Evolutionary conservation across 2,329 filamentous ascomycete genomes (phyloP).

Genomic region (Fusarium foetens): DNA sequence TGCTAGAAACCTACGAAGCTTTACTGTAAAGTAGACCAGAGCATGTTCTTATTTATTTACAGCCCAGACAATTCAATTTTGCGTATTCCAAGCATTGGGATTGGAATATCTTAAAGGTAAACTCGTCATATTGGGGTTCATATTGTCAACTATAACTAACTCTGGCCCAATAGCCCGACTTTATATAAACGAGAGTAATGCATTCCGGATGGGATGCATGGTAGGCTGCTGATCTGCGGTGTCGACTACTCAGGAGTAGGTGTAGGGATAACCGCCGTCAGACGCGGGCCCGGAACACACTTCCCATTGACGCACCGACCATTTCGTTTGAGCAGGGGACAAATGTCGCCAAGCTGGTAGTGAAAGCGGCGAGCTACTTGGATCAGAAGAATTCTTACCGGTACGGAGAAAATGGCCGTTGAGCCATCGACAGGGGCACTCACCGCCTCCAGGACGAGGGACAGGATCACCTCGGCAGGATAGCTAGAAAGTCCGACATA

Average conservation of each 20-base stretch:
- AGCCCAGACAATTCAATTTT: too few species aligned
- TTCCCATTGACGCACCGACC: background rate
- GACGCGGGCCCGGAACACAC: background rate
- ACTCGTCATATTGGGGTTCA: background rate
- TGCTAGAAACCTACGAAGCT: background rate
- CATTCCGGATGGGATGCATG: fast-evolving
- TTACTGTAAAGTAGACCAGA: background rate
- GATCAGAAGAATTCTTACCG: background rate
- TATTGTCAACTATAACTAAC: background rate
- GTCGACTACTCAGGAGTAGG: background rate
- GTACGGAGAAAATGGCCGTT: background rate
- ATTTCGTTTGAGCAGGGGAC: background rate
- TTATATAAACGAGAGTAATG: background rate
- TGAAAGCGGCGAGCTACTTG: background rate
- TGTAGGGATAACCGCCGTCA: background rate
- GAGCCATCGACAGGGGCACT: background rate
- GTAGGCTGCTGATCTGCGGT: background rate
- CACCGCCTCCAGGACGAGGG: background rate
- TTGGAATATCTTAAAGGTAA: background rate
- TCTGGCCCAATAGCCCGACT: background rate
- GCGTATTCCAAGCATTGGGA: too few species aligned
- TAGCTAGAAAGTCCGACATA: background rate
- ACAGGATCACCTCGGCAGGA: background rate
- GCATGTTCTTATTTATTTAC: background rate
- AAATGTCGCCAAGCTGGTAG: background rate